Conservation (phyloP, 257 asterid genomes). For the Nicotiana benthamiana region DNA sequence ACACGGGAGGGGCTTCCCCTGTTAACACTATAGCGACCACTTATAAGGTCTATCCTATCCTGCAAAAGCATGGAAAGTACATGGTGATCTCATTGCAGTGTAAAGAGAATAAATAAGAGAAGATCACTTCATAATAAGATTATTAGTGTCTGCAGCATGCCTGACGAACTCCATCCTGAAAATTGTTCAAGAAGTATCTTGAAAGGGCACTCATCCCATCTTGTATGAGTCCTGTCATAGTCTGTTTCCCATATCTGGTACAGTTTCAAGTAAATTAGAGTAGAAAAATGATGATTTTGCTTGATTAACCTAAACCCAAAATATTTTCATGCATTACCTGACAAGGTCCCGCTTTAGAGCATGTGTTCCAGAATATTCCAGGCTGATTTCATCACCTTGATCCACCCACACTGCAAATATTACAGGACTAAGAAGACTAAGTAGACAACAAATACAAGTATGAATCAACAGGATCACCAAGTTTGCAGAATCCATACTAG, state of each 20-base stretch:
- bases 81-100: background rate
- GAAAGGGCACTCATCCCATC: conserved; percentile 94
- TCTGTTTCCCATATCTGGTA: conserved; percentile 90
- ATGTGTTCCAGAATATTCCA: conserved; percentile 92
- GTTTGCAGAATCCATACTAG: conserved; percentile 39
- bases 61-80: conserved; percentile 17
- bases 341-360: conserved; percentile 93
- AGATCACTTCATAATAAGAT: background rate
- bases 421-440: conserved; percentile 21
- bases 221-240: conserved; percentile 68
- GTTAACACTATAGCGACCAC: conserved; percentile 73
- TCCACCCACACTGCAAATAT: conserved; percentile 72
- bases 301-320: background rate
- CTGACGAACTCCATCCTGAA: conserved; percentile 94
- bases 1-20: conserved; percentile 46
- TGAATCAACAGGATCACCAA: conserved; percentile 4
- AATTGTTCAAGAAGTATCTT: conserved; percentile 85
- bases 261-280: background rate
- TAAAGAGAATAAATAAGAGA: background rate
- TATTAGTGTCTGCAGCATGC: conserved; percentile 24
- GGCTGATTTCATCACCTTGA: conserved; percentile 97
- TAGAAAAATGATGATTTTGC: background rate
- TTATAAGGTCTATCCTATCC: conserved; percentile 92
- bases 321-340: conserved; percentile 39
- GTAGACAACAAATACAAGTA: background rate